phyloP scores from a whole-genome alignment of 148 eudicot species.

The Diospyros kaki region DNA sequence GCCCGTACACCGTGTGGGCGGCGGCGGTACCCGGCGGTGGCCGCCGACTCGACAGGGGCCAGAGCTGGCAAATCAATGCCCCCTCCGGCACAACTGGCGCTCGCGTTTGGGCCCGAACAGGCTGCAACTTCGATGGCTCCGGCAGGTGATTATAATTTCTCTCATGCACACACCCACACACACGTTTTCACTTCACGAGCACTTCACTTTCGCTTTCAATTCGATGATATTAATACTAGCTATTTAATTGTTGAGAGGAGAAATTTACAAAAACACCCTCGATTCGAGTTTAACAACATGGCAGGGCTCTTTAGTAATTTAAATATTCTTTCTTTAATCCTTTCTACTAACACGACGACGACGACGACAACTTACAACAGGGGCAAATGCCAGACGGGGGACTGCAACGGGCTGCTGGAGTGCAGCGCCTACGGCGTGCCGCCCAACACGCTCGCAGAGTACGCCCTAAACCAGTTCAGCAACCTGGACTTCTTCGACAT shows the following conservation, averaged over 20 bases:
- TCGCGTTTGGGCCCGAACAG: slow-evolving; percentile 33
- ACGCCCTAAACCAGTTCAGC: slow-evolving; percentile 13
- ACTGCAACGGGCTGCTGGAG: slow-evolving; percentile 22
- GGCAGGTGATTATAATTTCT: not conserved
- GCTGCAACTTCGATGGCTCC: slow-evolving; percentile 25
- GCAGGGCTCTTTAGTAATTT: too few relatives aligned
- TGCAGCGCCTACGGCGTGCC: slow-evolving; percentile 12
- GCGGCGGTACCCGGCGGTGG: slow-evolving; percentile 35
- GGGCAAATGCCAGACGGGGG: slow-evolving; percentile 29
- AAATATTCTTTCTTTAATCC: too few relatives aligned
- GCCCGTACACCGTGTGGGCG: slow-evolving; percentile 56
- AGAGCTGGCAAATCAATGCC: slow-evolving; percentile 20
- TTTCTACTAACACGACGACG: too few relatives aligned
- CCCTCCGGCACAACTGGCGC: slow-evolving; percentile 22
- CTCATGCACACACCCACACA: too few relatives aligned
- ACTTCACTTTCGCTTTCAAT: too few relatives aligned
- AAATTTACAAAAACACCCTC: too few relatives aligned
- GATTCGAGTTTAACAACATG: too few relatives aligned
- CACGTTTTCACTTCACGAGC: too few relatives aligned
- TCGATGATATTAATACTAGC: too few relatives aligned
- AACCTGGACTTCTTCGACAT: slow-evolving; percentile 52
- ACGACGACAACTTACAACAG: too few relatives aligned
- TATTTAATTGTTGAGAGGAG: too few relatives aligned
- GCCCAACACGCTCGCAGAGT: slow-evolving; percentile 19
- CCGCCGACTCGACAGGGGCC: slow-evolving; percentile 23